phyloP scores from a whole-genome alignment of 1,284 basidiomycete genomes.

The Takashimella koratensis region DNA sequence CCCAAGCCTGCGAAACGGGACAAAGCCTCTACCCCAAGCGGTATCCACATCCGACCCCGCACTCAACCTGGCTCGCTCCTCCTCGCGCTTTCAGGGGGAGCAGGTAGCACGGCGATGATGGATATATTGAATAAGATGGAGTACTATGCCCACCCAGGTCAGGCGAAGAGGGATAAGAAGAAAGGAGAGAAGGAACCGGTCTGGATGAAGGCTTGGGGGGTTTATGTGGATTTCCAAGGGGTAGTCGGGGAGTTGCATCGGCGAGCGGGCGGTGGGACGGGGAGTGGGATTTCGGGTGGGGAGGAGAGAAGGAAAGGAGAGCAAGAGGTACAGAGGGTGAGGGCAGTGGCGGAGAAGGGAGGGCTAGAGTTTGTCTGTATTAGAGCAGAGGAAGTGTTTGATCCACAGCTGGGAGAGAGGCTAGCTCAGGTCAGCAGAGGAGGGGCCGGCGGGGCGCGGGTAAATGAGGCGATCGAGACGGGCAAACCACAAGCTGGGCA shows the following conservation, averaged over 20 bases:
- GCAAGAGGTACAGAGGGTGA: conserved; percentile 20
- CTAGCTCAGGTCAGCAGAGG: conserved; percentile 6
- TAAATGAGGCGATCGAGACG: not conserved
- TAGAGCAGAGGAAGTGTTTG: conserved; percentile 43
- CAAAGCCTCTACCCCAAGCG: not conserved
- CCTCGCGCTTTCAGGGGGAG: conserved; percentile 39
- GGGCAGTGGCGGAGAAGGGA: conserved; percentile 14
- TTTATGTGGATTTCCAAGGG: conserved; percentile 44
- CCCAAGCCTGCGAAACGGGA: conserved; percentile 3
- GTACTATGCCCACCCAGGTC: conserved; percentile 28
- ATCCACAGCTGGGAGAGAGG: conserved; percentile 13
- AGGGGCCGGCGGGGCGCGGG: not conserved
- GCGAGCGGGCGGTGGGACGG: not conserved
- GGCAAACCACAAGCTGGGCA: too few relatives aligned
- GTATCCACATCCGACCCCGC: conserved; percentile 18
- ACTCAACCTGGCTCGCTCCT: conserved; percentile 24
- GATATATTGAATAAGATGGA: conserved; percentile 26
- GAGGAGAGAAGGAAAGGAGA: conserved; percentile 7
- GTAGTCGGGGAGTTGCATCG: conserved; percentile 12
- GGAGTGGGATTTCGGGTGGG: not conserved
- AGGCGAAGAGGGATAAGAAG: conserved; percentile 19
- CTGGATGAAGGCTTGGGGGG: conserved; percentile 38
- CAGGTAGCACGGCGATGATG: conserved; percentile 39
- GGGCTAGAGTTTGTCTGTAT: conserved; percentile 29
- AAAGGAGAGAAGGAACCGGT: conserved; percentile 33